phyloP scores from a whole-genome alignment of 805 yeast genomes.

The Kregervanrija delftensis region DNA sequence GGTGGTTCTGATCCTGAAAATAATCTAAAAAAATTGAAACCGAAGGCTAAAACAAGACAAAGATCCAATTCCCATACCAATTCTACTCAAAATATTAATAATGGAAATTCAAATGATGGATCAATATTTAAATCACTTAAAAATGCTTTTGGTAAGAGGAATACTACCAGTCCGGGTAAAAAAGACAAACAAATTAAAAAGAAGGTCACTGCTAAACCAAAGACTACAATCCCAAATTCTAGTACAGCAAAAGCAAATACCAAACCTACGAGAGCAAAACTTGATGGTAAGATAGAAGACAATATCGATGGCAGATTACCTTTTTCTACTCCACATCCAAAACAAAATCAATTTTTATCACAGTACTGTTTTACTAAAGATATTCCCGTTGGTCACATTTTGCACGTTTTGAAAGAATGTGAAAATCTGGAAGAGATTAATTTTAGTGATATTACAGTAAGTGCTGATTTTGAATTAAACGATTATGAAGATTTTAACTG shows the following conservation, averaged over 20 bases:
- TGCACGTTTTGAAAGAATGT: conserved; percentile 66
- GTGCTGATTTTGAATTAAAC: conserved; percentile 56
- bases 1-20: background rate
- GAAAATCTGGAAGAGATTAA: conserved; percentile 50
- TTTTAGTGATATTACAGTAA: conserved; percentile 54
- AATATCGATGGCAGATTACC: conserved; percentile 18
- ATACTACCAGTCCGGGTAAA: too few species aligned
- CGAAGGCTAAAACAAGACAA: background rate
- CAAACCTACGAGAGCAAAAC: too few species aligned
- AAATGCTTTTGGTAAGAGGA: conserved; percentile 3
- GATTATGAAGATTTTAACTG: conserved; percentile 33
- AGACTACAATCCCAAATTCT: background rate
- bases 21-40: too few species aligned
- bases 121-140: conserved; percentile 2
- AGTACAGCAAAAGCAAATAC: background rate
- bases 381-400: conserved; percentile 67
- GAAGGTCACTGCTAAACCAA: too few species aligned
- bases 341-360: conserved; percentile 49
- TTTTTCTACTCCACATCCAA: conserved; percentile 45
- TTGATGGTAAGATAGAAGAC: background rate
- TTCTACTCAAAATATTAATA: background rate
- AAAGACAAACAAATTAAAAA: too few species aligned
- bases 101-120: background rate
- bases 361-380: conserved; percentile 67
- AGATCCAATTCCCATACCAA: background rate